Conservation (phyloP, 2,329 filamentous ascomycete species). For the Phyllosticta citrichinensis region DNA sequence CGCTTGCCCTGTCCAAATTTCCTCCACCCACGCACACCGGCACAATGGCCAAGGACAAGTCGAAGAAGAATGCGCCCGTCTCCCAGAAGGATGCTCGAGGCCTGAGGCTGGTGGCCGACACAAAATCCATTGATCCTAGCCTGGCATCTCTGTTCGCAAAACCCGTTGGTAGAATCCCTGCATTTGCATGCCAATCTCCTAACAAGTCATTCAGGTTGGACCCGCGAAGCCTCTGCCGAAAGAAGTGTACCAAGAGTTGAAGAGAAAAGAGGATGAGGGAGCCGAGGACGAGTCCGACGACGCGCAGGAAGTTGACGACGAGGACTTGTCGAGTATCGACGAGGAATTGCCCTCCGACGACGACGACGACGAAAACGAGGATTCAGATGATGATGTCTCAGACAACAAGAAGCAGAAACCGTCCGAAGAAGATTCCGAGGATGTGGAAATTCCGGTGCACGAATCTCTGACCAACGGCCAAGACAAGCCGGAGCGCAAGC, state of each 20-base stretch:
- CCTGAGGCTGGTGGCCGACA: constrained; percentile 19
- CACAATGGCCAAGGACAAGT: constrained; percentile 25
- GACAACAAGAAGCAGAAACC: constrained; percentile 16
- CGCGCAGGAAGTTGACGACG: constrained; percentile 20
- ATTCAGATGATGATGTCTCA: constrained; percentile 6
- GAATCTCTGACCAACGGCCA: constrained; percentile 24
- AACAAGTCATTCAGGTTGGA: constrained; percentile 19
- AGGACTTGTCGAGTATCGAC: constrained; percentile 13
- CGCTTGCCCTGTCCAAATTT: not conserved
- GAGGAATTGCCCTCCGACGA: constrained; percentile 20
- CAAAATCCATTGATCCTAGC: constrained; percentile 32
- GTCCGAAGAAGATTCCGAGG: constrained; percentile 13
- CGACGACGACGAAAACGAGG: constrained; percentile 22
- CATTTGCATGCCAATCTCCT: not conserved
- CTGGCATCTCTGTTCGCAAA: constrained; percentile 40
- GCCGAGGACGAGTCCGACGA: constrained; percentile 39
- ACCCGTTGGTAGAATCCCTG: constrained; percentile 22
- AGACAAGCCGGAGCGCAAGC: constrained; percentile 20
- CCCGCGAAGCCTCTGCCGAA: constrained; percentile 29
- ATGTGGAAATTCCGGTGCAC: constrained; percentile 10
- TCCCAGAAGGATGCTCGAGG: not conserved
- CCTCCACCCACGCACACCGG: not conserved
- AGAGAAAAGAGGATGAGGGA: constrained; percentile 16
- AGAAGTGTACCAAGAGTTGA: constrained; percentile 27
- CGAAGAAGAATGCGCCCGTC: not conserved